phyloP scores from a whole-genome alignment of 352 stramenopile species.

The Globisporangium mamillatum region DNA sequence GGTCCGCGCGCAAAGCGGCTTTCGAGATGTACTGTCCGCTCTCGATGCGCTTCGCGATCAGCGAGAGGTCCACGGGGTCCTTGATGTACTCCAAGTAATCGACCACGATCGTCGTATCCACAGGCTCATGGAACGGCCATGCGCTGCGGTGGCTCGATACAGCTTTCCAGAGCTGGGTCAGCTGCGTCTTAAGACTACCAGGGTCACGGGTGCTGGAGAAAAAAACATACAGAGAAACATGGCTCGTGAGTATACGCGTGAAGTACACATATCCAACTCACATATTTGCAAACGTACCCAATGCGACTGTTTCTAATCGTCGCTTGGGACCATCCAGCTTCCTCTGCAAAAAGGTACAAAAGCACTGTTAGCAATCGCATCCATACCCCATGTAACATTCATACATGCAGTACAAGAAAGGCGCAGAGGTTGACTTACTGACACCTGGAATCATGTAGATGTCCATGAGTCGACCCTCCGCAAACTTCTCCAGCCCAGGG shows the following conservation, averaged over 20 bases:
- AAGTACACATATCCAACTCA: slow-evolving; percentile 2
- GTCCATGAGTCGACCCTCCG: slow-evolving; percentile 79
- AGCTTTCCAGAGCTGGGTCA: slow-evolving; percentile 87
- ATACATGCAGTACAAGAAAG: background rate
- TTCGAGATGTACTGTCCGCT: slow-evolving; percentile 90
- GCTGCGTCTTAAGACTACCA: slow-evolving; percentile 79
- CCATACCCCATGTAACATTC: background rate
- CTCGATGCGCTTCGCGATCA: slow-evolving; percentile 84
- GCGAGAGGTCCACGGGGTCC: slow-evolving; percentile 90
- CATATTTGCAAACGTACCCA: slow-evolving; percentile 35
- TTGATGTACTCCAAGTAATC: slow-evolving; percentile 98
- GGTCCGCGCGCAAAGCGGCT: slow-evolving; percentile 90
- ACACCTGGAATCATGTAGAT: slow-evolving; percentile 86
- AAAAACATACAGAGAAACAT: background rate
- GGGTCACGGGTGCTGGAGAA: slow-evolving; percentile 62
- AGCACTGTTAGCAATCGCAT: background rate
- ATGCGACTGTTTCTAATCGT: slow-evolving; percentile 86
- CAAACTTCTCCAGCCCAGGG: slow-evolving; percentile 64
- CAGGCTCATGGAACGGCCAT: slow-evolving; percentile 98
- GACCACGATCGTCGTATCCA: slow-evolving; percentile 92
- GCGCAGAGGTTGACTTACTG: slow-evolving; percentile 46
- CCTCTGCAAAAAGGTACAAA: slow-evolving; percentile 41
- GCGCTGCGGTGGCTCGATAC: slow-evolving; percentile 93
- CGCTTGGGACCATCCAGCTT: slow-evolving; percentile 82
- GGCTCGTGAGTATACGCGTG: background rate